A percentile compares a stretch with the other conserved stretches of the same genome.
These are phyloP conservation scores for Penicillium crustosum DNA, from an alignment of 2,329 filamentous ascomycete species.

Conservation along the genomic window DNA sequence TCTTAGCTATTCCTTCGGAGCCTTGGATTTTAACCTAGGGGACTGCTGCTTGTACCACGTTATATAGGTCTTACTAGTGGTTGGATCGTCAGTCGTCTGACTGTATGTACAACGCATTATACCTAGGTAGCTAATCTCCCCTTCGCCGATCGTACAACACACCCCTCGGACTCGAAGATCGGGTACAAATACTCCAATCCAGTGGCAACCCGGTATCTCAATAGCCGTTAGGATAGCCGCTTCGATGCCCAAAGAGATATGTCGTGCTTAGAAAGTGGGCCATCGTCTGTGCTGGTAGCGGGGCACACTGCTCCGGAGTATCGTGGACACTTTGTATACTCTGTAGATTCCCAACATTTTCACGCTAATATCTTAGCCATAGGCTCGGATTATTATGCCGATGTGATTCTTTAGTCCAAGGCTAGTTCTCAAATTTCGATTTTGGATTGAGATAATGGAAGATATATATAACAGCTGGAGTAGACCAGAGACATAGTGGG, in stretches of 20 bases:
- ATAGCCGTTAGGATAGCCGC: slow-evolving; percentile 16
- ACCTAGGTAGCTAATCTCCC: neutral
- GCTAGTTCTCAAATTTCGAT: neutral
- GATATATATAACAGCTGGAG: neutral
- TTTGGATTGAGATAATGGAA: neutral
- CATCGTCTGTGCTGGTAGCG: slow-evolving; percentile 1
- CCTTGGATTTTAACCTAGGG: neutral
- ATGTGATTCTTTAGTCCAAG: neutral
- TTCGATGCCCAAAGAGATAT: slow-evolving; percentile 1
- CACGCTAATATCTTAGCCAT: too few species aligned
- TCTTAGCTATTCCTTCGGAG: neutral
- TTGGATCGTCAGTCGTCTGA: neutral
- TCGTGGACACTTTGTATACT: neutral
- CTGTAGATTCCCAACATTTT: neutral
- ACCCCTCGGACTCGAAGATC: neutral
- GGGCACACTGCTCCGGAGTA: slow-evolving; percentile 10
- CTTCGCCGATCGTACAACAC: neutral
- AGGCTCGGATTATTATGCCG: neutral
- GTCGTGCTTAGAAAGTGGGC: slow-evolving; percentile 2
- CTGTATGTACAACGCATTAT: neutral
- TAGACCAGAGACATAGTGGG: neutral
- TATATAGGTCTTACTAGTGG: neutral
- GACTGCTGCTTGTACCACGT: neutral
- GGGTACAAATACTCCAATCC: neutral
- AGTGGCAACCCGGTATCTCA: neutral